Evolutionary conservation across 2,329 filamentous ascomycete genomes (phyloP), one percentile per base, ranked within the genome.

Genomic region (Pseudogymnoascus sp.): DNA sequence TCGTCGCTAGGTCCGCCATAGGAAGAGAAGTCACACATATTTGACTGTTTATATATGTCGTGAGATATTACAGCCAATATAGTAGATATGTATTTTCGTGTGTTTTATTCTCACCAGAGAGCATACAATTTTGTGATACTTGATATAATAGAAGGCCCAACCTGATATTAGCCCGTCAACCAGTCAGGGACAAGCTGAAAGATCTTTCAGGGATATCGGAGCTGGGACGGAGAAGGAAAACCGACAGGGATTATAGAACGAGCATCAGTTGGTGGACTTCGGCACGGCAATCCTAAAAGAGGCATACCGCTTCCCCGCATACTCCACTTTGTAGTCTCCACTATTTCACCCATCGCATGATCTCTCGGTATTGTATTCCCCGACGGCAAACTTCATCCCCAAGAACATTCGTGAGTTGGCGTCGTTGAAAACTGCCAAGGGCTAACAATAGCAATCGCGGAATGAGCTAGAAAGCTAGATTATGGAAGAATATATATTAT

Each of bases 1-100:
- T 79, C 78, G 2, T 73, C 69, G 61, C 74, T 77, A 5, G 74
- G 71, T 1, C 69, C 71, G 21, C 74, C 75, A 62, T 79, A 80
- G 62, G 70, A 62, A 0, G 77, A 74, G 64, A 75, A 77, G 58
- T 75, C 73, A 36, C 69, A 68, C 70, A 74, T 75, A 9, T 45
- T 62, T 55, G 40, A 18, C 12, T 55, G 58, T 29, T 21, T 12
- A 9, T 59, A 8, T 39, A 15, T 59, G 21, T 21, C 21, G 21
- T 21, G 21, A 21, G 21, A 21, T 21, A 21, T 21, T 21, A 21
- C 21, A 21, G 21, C 21, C 21, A 21, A 21, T 21, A 21, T 21
- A 21, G 21, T 21, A 21, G 21, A 21, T 21, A 21, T 21, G 21
- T 21, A 21, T 21, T 21, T 21, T 21, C 21, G 21, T 21, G 21